Evolutionary conservation across 306 rosid species (phyloP), one percentile per base, ranked within the genome.

Genomic region (Castanea crenata): DNA sequence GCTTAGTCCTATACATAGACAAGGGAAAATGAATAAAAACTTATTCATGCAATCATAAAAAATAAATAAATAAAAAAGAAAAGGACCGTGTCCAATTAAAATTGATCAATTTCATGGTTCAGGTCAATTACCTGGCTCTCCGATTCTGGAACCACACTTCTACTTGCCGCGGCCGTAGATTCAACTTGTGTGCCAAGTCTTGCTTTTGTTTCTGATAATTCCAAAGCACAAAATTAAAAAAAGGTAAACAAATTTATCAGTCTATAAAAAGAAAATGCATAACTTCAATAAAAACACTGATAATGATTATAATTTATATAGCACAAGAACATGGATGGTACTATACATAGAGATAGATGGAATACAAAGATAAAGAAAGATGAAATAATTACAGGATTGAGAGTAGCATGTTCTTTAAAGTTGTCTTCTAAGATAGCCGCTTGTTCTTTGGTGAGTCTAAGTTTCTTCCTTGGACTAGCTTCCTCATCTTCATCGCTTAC

Each of bases 71-170:
- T 16, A 12, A 25, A 41, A 41, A 0, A 41, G 46, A 41, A 41
- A 41, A 5, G 41, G 9, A 35, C 8, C 41, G 41, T 35, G 9
- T 6, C 41, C 41, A 35, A 5, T 35, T 11, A n/a, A 31, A 32
- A 72, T 32, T 1, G n/a, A 34, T n/a, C 4, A 4, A 18, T 67
- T 19, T 19, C 72, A 35, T 32, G 21, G 14, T 4, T 20, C 6
- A 67, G 13, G 54, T 16, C 0, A 23, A 5, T 4, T 71, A 95
- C 99, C 98, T 93, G 27, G 99, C 99, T 81, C 99, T 89, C 44
- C 99, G 82, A 84, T 95, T 95, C 75, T 95, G 99, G 81, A 95
- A 93, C 99, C 99, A 95, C 73, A 95, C 99, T 83, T 95, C 99
- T 75, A 95, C 94, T 89, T 95, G 99, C 80, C 99, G 86, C 0